Evolutionary conservation across 768 basidiomycete species (phyloP).

Genomic region (Suillus variegatus): DNA sequence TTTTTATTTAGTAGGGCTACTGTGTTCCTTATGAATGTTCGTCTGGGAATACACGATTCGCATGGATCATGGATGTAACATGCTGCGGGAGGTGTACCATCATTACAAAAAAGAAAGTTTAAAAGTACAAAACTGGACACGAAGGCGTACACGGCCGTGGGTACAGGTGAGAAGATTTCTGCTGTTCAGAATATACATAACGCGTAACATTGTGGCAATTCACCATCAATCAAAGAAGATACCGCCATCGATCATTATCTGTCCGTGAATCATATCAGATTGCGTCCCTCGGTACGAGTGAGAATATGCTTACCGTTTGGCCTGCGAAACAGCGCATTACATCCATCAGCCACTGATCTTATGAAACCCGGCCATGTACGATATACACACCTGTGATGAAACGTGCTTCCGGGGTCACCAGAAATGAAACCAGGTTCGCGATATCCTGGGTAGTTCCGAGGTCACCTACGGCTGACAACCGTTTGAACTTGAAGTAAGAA

Average conservation of each 20-base stretch:
- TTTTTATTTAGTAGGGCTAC: no score
- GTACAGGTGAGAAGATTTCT: constrained; percentile 4
- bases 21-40: no score
- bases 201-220: constrained; percentile 2
- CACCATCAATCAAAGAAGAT: constrained; percentile 22
- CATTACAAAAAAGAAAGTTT: no score
- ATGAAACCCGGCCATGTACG: neutral
- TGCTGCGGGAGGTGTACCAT: no score
- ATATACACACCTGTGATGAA: constrained; percentile 37
- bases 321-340: constrained; percentile 12
- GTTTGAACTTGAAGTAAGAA: constrained; percentile 12
- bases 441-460: constrained; percentile 32
- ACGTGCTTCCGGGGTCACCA: constrained; percentile 34
- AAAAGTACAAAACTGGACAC: no score
- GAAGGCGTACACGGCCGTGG: neutral
- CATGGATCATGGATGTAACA: no score
- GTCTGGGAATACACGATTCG: no score
- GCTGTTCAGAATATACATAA: constrained; percentile 21
- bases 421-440: constrained; percentile 38
- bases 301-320: constrained; percentile 24
- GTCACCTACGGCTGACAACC: constrained; percentile 20
- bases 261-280: neutral
- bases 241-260: constrained; percentile 30
- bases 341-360: neutral
- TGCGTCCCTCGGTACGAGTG: neutral